phyloP scores from a whole-genome alignment of 2,329 filamentous ascomycete species.

The Aspergillus sp. region DNA sequence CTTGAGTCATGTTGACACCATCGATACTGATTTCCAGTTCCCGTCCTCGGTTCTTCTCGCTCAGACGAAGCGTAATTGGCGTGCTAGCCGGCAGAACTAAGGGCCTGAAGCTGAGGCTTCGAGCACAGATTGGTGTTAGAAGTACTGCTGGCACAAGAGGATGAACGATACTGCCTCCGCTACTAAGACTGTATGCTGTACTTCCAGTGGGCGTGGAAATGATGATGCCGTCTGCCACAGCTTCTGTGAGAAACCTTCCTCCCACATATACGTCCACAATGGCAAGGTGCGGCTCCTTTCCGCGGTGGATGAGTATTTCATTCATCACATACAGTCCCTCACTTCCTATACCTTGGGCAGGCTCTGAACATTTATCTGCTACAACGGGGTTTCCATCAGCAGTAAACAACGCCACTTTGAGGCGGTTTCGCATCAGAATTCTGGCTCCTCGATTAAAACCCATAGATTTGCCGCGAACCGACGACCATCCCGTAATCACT shows the following conservation, averaged over 20 bases:
- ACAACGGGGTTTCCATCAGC: conserved; percentile 54
- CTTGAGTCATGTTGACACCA: conserved; percentile 64
- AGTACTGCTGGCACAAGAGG: conserved; percentile 85
- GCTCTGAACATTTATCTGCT: conserved; percentile 50
- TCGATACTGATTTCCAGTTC: conserved; percentile 80
- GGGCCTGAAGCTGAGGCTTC: conserved; percentile 87
- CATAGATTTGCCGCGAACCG: conserved; percentile 76
- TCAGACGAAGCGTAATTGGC: conserved; percentile 76
- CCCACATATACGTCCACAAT: conserved; percentile 91
- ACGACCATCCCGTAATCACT: conserved; percentile 64
- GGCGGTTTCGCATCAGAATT: conserved; percentile 79
- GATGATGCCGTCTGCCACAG: conserved; percentile 91
- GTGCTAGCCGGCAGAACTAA: conserved; percentile 85
- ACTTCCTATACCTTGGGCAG: conserved; percentile 30
- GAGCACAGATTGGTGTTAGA: conserved; percentile 90
- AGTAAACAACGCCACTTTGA: conserved; percentile 83
- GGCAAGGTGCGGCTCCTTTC: conserved; percentile 83
- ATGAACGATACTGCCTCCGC: conserved; percentile 90
- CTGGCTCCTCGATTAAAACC: conserved; percentile 72
- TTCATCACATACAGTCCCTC: conserved; percentile 75
- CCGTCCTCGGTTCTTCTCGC: conserved; percentile 73
- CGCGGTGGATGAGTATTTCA: conserved; percentile 90
- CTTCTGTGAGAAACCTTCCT: conserved; percentile 85
- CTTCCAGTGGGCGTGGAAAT: conserved; percentile 92
- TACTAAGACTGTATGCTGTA: conserved; percentile 92